A percentile compares a stretch with the other conserved stretches of the same genome.
Evolutionary conservation across 2,329 filamentous ascomycete species (phyloP).

Genomic region (Fusarium armeniacum): DNA sequence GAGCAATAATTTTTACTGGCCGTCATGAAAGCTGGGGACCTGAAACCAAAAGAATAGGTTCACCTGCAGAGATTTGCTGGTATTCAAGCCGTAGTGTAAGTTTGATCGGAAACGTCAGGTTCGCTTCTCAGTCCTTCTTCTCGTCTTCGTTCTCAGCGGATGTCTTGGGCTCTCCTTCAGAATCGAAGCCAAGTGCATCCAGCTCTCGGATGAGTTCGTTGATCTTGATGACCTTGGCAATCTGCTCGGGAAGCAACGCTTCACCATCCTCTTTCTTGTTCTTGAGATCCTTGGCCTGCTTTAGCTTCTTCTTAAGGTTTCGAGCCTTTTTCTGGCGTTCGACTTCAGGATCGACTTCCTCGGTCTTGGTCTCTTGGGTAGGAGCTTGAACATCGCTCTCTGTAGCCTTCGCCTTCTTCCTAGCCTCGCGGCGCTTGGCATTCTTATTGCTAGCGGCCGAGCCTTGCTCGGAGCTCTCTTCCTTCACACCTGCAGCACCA

Average conservation of each 20-base stretch:
- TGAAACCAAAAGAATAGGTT: neutral
- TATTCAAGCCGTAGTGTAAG: neutral
- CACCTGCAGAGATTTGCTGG: neutral
- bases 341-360: slow-evolving; percentile 74
- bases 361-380: slow-evolving; percentile 50
- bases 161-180: slow-evolving; percentile 73
- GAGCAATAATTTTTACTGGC: neutral
- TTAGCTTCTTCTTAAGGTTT: slow-evolving; percentile 92
- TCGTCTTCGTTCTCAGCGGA: slow-evolving; percentile 26
- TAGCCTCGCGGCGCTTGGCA: slow-evolving; percentile 77
- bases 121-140: slow-evolving; percentile 45
- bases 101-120: neutral
- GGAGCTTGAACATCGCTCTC: slow-evolving; percentile 66
- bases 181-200: slow-evolving; percentile 85
- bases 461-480: slow-evolving; percentile 62
- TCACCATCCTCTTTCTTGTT: slow-evolving; percentile 92
- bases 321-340: slow-evolving; percentile 94
- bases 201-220: slow-evolving; percentile 92
- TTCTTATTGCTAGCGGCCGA: slow-evolving; percentile 82
- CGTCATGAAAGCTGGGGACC: neutral
- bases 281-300: slow-evolving; percentile 90
- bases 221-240: slow-evolving; percentile 98
- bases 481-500: slow-evolving; percentile 74
- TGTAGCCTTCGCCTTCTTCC: slow-evolving; percentile 67
- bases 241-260: slow-evolving; percentile 88